These are phyloP conservation scores for Aurantiochytrium sp. DNA, from an alignment of 108 stramenopile species.

Conservation along the genomic window DNA sequence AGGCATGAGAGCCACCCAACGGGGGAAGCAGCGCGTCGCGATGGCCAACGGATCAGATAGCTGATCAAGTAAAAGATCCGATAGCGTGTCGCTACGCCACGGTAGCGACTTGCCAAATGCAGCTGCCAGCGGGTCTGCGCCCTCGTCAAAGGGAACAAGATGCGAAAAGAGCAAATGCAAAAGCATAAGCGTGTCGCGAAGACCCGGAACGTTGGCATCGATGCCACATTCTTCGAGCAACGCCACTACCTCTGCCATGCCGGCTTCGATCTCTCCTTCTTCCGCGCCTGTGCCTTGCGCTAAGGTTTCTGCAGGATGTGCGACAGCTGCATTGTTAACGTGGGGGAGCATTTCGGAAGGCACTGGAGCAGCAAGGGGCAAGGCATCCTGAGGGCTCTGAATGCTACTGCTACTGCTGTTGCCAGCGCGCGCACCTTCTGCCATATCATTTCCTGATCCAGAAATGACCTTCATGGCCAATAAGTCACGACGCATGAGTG, in stretches of 20 bases:
- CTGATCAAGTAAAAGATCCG: neutral
- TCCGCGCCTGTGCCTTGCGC: neutral
- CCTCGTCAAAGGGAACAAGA: slow-evolving; percentile 13
- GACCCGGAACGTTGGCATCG: neutral
- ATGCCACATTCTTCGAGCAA: neutral
- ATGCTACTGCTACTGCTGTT: no score
- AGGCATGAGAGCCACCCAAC: neutral
- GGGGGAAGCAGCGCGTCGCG: neutral
- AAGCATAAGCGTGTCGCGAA: slow-evolving; percentile 1
- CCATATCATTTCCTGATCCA: neutral
- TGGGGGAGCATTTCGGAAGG: no score
- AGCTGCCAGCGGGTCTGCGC: neutral
- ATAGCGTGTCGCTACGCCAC: neutral
- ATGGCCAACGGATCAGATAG: neutral
- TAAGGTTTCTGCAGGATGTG: neutral
- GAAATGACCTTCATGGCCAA: neutral
- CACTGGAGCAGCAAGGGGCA: no score
- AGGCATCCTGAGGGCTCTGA: no score
- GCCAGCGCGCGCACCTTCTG: neutral
- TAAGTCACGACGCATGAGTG: neutral
- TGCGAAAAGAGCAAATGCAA: neutral
- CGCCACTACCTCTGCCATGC: neutral
- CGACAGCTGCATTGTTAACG: neutral
- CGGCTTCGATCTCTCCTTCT: neutral
- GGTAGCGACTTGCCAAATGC: slow-evolving; percentile 1